These are phyloP conservation scores for Ceratobasidium sp. DNA, from an alignment of 1,284 basidiomycete genomes.

Conservation along the genomic window DNA sequence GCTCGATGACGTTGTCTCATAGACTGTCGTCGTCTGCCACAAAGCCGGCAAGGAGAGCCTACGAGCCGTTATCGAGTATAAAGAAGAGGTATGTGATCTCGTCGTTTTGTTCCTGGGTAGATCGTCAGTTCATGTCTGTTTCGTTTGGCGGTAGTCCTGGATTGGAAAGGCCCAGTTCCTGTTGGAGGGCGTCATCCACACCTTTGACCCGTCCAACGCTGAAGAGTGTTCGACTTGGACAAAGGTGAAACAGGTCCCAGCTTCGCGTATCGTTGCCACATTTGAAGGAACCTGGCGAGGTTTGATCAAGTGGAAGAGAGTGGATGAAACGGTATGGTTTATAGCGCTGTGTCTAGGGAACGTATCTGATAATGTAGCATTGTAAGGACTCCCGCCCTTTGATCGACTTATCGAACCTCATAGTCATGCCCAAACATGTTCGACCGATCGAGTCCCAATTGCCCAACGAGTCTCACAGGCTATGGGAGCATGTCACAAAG, in stretches of 20 bases:
- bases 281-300: constrained; percentile 92
- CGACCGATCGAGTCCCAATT: constrained; percentile 83
- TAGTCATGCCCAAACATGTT: constrained; percentile 83
- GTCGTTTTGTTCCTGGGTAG: too few species aligned
- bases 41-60: constrained; percentile 68
- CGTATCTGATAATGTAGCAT: too few species aligned
- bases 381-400: constrained; percentile 58
- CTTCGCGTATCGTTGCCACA: constrained; percentile 75
- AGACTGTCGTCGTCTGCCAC: constrained; percentile 82
- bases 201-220: constrained; percentile 65
- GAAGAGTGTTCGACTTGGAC: constrained; percentile 72
- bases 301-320: constrained; percentile 80
- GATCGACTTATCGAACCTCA: constrained; percentile 78
- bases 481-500: constrained; percentile 89
- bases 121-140: too few species aligned
- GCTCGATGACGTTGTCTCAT: constrained; percentile 41
- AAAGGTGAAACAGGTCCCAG: constrained; percentile 89
- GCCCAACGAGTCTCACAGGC: constrained; percentile 80
- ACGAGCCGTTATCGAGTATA: constrained; percentile 89
- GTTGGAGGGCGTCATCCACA: constrained; percentile 90
- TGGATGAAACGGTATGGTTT: constrained; percentile 62
- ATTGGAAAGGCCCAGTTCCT: constrained; percentile 87
- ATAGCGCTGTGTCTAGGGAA: too few species aligned
- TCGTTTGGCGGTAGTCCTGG: constrained; percentile 71
- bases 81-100: constrained; percentile 94